Evolutionary conservation across 83 land plant genomes (phyloP), one percentile per base, ranked within the genome.

Genomic region (Thuja plicata): DNA sequence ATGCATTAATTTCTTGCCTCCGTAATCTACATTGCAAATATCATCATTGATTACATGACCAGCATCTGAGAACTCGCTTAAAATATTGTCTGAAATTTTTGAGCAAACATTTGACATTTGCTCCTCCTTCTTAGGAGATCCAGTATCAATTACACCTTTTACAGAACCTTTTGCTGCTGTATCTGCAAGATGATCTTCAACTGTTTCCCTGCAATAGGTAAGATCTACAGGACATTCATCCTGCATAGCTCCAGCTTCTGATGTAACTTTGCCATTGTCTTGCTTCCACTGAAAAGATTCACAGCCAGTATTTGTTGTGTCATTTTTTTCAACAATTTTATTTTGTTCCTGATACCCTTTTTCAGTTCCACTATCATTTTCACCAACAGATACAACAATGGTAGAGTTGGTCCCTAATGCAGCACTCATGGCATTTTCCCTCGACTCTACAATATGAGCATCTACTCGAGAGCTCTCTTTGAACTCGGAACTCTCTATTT

Each of bases 41-140:
- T 74, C 91, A 54, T 40, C 83, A 34, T 89, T 90, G 77, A 86
- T 79, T 35, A 86, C 88, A 84, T 81, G 74, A 55, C 88, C 92
- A 79, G 89, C 92, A 90, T 90, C 84, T 84, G 95, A 92, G 78
- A 91, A 88, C 78, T 92, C 93, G 55, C 95, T 96, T 15, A 93
- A 43, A 34, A 89, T 95, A 93, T 93, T 94, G 70, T 95, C 97
- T 79, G 95, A 96, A 81, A 92, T 88, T 90, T 92, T 94, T 34
- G 97, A 93, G 70, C 92, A 95, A 86, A 90, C 83, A 88, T 92
- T 92, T 1, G 96, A 93, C 86, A 88, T 88, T 46, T 91, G 92
- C 32, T 92, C 87, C 55, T 87, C 89, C 57, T 86, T 90, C 86
- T 86, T 86, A 83, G 55, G 85, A 54, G 87, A 76, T 83, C 79